Base-by-base conservation (phyloP, 1,139 yeast genomes). In the Taphrina pruni region DNA sequence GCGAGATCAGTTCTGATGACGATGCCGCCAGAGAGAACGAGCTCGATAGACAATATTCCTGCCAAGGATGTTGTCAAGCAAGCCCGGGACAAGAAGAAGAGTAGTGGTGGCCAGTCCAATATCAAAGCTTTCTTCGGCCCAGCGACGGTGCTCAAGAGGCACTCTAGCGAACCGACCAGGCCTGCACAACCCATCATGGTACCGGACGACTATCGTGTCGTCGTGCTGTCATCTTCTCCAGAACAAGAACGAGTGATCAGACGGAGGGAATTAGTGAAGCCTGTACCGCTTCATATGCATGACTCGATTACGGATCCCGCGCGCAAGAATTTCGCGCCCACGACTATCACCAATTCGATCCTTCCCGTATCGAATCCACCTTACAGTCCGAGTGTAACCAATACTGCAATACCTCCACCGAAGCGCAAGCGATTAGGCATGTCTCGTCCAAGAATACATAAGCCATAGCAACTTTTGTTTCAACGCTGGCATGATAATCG, bases 201-300 rank as follows among this genome's bases (percentile, higher is more conserved):
- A 11, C 54, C 46, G n/a, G 67, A 64, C 12, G 67, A 64, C 43
- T 50, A 64, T 36, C 54, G 54, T 7, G 46, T 46, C 5, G 48
- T 64, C 32, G 26, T 45, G 21, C 61, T 64, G 9, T 64, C 67
- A 7, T 64, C 67, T 1, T 64, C 67, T 8, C 67, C 67, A 35
- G 67, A 64, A 50, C 54, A 58, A 46, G 55, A 55, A 60, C 12
- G 48, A 17, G 21, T 20, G 9, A 6, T 32, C 14, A 6, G n/a
- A 20, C 50, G 8, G 21, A 32, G 50, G 14, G 50, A 56, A 56
- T 17, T 38, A 12, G 20, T 21, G 1, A n/a, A 26, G 11, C 50
- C 41, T 9, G 50, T 17, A 14, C 45, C 60, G 20, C 9, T 20
- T 32, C 45, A 3, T 54, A 36, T 14, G 11, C 8, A 14, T 35